Evolutionary conservation across 2,329 filamentous ascomycete genomes (phyloP).

Genomic region (Trichoderma cornu-damae): DNA sequence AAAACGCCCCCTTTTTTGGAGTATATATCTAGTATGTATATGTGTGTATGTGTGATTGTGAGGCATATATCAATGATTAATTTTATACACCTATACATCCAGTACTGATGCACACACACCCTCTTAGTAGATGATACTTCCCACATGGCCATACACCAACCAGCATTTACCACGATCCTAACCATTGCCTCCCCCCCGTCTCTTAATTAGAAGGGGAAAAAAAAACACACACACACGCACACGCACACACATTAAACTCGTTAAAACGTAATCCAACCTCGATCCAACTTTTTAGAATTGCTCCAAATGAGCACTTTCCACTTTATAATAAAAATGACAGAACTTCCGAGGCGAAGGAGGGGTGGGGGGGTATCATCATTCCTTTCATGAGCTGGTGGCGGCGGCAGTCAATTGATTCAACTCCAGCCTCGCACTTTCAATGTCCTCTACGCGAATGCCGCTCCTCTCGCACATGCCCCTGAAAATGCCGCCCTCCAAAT

Average conservation of each 20-base stretch:
- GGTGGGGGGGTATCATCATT: conserved; percentile 3
- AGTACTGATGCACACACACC: neutral
- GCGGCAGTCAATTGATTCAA: conserved; percentile 23
- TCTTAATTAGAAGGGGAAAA: neutral
- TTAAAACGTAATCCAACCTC: neutral
- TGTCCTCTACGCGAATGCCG: conserved; percentile 61
- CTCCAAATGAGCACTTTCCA: neutral
- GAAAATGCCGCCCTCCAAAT: conserved; percentile 67
- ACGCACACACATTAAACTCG: neutral
- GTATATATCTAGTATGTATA: neutral
- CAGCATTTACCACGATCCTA: neutral
- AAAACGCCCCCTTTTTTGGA: neutral
- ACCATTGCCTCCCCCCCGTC: neutral
- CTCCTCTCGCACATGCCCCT: conserved; percentile 83
- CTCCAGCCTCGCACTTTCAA: conserved; percentile 40
- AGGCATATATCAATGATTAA: neutral
- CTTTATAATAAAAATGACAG: neutral
- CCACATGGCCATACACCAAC: neutral
- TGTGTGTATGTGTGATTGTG: neutral
- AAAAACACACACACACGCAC: too few relatives aligned
- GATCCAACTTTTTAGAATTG: neutral
- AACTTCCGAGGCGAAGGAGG: neutral
- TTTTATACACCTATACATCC: too few relatives aligned
- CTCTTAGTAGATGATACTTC: neutral
- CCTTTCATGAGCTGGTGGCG: neutral